These are phyloP conservation scores for Naganishia vaughanmartiniae DNA, from an alignment of 768 basidiomycete genomes.

Conservation along the genomic window DNA sequence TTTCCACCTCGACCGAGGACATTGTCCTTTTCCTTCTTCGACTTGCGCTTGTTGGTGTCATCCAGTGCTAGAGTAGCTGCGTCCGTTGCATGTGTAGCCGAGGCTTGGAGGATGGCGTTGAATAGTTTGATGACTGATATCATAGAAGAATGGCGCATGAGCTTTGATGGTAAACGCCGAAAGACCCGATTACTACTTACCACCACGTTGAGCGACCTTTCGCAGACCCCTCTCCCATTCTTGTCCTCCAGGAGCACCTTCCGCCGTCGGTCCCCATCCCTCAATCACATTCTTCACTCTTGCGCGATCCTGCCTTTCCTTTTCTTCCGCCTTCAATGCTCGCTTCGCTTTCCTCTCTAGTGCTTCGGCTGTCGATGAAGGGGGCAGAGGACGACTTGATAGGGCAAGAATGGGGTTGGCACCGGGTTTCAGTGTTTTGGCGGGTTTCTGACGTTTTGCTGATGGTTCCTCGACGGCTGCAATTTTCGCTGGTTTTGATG, in stretches of 20 bases:
- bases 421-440: conserved; percentile 23
- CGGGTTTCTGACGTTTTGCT: conserved; percentile 25
- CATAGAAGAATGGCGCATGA: neutral
- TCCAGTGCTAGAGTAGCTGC: conserved; percentile 42
- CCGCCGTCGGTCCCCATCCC: conserved; percentile 45
- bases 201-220: conserved; percentile 53
- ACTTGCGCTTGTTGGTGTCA: conserved; percentile 39
- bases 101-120: conserved; percentile 52
- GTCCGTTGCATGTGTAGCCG: conserved; percentile 34
- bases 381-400: conserved; percentile 43
- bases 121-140: conserved; percentile 52
- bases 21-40: conserved; percentile 52
- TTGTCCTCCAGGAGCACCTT: conserved; percentile 43
- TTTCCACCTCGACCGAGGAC: conserved; percentile 50
- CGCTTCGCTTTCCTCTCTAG: conserved; percentile 47
- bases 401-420: conserved; percentile 48
- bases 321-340: conserved; percentile 42
- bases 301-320: conserved; percentile 51
- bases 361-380: conserved; percentile 35
- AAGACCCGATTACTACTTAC: conserved; percentile 38
- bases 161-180: neutral
- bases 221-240: conserved; percentile 53
- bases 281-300: conserved; percentile 50
- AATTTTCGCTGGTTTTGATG: conserved; percentile 26
- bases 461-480: conserved; percentile 27